Evolutionary conservation across 2,329 filamentous ascomycete species (phyloP), one percentile per base, ranked within the genome.

Genomic region (Xylariales sp.): DNA sequence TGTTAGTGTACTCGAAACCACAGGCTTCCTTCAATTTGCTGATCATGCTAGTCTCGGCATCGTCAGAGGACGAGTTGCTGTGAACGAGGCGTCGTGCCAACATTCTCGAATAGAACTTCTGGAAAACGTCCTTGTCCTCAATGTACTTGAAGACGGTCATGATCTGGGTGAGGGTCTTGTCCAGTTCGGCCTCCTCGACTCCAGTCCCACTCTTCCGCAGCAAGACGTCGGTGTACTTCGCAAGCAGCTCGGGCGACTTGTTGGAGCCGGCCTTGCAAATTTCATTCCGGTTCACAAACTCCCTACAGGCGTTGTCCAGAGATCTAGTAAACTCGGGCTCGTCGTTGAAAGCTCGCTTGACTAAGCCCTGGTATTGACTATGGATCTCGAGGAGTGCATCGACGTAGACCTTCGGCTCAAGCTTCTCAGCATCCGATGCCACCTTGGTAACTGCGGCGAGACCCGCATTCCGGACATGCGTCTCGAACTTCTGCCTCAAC

Each of bases 61-160:
- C 93, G 53, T 95, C 90, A 3, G 90, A 96, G 3, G 93, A 93
- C 0, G 93, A 97, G 61, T 86, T 96, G 62, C 86, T 89, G 63
- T 96, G 88, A 14, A 98, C 93, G 42, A 98, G 71, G 55, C 93
- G 88, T 62, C 95, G 88, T 37, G 93, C 93, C 54, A 98, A 71
- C 84, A 95, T 95, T 48, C 90, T 86, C 2, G 91, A 95, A 68
- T 98, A 98, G 68, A 96, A 98, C 65, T 97, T 98, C 65, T 97
- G 93, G 76, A 98, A 98, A 4, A 98, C 94, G 58, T 98, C 93
- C 74, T 98, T 98, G 68, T 98, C 94, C 62, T 98, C 93, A 49
- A 98, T 97, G 66, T 98, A 98, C 70, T 97, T 97, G 79, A 98
- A 98, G 42, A 98, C 88, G 2, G 91, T 96, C 93, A 98, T 98